These are phyloP conservation scores for Dalbergia oliveri DNA, from an alignment of 306 rosid genomes.

Conservation along the genomic window DNA sequence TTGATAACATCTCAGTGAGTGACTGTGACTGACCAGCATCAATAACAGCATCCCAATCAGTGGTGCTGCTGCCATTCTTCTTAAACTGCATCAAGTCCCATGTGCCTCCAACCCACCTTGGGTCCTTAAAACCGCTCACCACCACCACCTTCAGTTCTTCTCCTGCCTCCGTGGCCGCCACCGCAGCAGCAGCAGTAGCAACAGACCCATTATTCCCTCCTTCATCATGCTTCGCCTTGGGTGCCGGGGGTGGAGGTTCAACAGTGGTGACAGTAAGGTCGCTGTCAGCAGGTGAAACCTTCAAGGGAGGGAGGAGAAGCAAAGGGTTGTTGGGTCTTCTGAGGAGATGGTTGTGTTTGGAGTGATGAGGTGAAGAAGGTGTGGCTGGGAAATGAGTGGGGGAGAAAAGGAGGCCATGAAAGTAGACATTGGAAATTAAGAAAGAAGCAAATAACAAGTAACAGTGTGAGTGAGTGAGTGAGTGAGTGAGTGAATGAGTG, in stretches of 20 bases:
- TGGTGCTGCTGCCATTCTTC: not conserved
- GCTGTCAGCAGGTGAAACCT: not conserved
- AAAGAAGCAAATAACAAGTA: too few relatives aligned
- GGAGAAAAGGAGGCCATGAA: constrained; percentile 61
- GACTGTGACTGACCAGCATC: not conserved
- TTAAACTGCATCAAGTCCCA: not conserved
- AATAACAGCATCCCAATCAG: not conserved
- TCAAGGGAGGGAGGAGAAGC: not conserved
- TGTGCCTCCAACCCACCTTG: not conserved
- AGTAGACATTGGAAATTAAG: constrained; percentile 35
- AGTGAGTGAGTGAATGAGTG: not conserved
- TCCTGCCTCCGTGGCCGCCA: not conserved
- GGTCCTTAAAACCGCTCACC: not conserved
- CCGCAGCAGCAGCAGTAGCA: not conserved
- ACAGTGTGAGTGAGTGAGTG: not conserved
- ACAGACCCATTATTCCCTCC: not conserved
- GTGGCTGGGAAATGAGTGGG: constrained; percentile 51
- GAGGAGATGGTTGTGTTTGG: constrained; percentile 37
- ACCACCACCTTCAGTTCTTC: not conserved
- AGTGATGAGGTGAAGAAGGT: constrained; percentile 42
- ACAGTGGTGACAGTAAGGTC: not conserved
- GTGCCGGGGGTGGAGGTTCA: not conserved
- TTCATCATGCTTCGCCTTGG: not conserved
- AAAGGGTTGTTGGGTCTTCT: not conserved
- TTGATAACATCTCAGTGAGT: not conserved